Evolutionary conservation across 805 yeast genomes (phyloP).

Genomic region (Barnettozyma sp.): DNA sequence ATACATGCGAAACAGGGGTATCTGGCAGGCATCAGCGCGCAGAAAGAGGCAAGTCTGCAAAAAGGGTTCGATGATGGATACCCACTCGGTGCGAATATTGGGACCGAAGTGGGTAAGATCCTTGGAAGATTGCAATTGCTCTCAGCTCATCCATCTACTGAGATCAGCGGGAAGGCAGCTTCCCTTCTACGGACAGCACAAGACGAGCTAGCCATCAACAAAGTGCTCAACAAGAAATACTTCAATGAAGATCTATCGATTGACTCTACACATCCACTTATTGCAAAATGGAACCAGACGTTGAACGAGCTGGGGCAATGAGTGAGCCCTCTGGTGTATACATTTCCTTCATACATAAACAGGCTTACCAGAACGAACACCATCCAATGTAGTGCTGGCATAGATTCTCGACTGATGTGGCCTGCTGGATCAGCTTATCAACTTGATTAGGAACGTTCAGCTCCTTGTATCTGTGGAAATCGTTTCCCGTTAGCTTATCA

Average conservation of each 20-base stretch:
- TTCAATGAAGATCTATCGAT: slow-evolving; percentile 40
- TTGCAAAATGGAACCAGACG: slow-evolving; percentile 39
- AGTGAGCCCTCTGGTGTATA: too few species aligned
- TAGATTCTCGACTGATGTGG: slow-evolving; percentile 90
- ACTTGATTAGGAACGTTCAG: slow-evolving; percentile 85
- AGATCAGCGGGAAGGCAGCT: slow-evolving; percentile 17
- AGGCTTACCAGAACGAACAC: slow-evolving; percentile 97
- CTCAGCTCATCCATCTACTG: slow-evolving; percentile 13
- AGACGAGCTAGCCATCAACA: slow-evolving; percentile 50
- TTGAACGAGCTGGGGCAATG: slow-evolving; percentile 8
- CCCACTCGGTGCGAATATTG: slow-evolving; percentile 67
- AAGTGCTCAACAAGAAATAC: slow-evolving; percentile 45
- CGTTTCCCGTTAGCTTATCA: slow-evolving; percentile 91
- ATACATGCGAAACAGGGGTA: slow-evolving; percentile 77
- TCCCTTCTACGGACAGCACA: slow-evolving; percentile 32
- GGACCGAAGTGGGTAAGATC: slow-evolving; percentile 56
- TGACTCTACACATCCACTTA: slow-evolving; percentile 23
- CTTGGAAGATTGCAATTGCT: slow-evolving; percentile 44
- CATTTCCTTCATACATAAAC: background rate
- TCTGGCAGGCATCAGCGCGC: slow-evolving; percentile 64
- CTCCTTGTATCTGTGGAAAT: slow-evolving; percentile 64
- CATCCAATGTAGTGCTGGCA: slow-evolving; percentile 98
- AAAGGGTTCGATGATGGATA: slow-evolving; percentile 77
- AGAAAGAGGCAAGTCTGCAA: slow-evolving; percentile 67
- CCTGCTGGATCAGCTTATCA: slow-evolving; percentile 88